These are phyloP conservation scores for Tremella fuciformis DNA, from an alignment of 768 basidiomycete genomes.

Conservation along the genomic window DNA sequence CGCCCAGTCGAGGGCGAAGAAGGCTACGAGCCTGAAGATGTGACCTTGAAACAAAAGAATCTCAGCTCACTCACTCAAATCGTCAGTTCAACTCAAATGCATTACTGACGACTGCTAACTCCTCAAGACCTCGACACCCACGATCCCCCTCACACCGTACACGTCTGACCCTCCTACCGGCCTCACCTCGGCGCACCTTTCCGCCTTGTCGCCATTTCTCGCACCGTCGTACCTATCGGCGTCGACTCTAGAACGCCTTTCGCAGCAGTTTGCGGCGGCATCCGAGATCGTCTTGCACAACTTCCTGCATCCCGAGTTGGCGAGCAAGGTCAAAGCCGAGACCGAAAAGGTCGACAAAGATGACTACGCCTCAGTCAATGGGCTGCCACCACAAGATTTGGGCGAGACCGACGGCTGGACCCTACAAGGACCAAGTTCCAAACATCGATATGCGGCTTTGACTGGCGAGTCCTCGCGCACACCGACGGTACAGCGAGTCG, in stretches of 20 bases:
- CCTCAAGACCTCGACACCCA: conserved; percentile 41
- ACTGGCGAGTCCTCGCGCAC: conserved; percentile 55
- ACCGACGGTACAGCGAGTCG: conserved; percentile 62
- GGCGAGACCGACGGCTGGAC: conserved; percentile 66
- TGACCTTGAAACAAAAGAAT: conserved; percentile 57
- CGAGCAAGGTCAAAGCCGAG: conserved; percentile 63
- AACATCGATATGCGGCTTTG: conserved; percentile 85
- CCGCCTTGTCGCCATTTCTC: conserved; percentile 78
- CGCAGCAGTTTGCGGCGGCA: conserved; percentile 75
- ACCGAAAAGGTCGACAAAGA: conserved; percentile 64
- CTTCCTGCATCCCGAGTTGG: conserved; percentile 72
- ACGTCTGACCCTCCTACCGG: conserved; percentile 44
- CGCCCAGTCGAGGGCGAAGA: conserved; percentile 86
- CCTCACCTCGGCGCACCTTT: conserved; percentile 57
- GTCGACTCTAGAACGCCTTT: conserved; percentile 74
- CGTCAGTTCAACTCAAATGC: conserved; percentile 58
- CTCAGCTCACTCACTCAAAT: conserved; percentile 84
- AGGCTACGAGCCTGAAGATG: conserved; percentile 64
- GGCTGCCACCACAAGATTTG: conserved; percentile 65
- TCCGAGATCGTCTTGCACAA: conserved; percentile 84
- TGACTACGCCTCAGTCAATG: conserved; percentile 55
- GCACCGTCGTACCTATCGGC: conserved; percentile 86
- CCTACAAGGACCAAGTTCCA: conserved; percentile 83
- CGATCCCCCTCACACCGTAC: conserved; percentile 54
- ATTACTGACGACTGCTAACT: conserved; percentile 7